Percentiles rank a stretch among this genome's conserved stretches.
phyloP scores from a whole-genome alignment of 176 grass and related monocot genomes.

The Aegilops bicornis region DNA sequence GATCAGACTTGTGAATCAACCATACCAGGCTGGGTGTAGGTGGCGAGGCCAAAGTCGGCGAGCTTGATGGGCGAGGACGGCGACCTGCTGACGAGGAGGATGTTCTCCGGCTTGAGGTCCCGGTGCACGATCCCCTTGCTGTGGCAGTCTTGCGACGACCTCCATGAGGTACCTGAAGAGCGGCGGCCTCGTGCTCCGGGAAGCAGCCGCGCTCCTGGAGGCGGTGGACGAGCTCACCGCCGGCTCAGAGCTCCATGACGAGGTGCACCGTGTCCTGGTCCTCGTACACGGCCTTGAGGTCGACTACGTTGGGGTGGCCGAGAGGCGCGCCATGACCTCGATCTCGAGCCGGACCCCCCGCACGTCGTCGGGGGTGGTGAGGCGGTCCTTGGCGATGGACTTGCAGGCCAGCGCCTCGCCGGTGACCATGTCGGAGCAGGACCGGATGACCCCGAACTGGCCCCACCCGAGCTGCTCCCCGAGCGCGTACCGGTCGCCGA shows the following conservation, averaged over 20 bases:
- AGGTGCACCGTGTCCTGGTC: conserved; percentile 81
- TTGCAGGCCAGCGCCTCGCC: conserved; percentile 85
- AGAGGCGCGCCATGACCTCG: conserved; percentile 89
- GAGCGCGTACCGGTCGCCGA: conserved; percentile 79
- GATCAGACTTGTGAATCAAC: neutral
- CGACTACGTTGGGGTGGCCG: conserved; percentile 91
- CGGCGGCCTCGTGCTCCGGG: conserved; percentile 70
- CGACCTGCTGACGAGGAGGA: conserved; percentile 83
- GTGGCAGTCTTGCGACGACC: conserved; percentile 90
- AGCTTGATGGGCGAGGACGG: conserved; percentile 73
- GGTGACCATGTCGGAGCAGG: conserved; percentile 81
- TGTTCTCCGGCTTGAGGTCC: conserved; percentile 97
- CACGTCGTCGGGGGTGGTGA: conserved; percentile 76
- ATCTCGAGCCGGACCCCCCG: conserved; percentile 84
- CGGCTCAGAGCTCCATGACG: conserved; percentile 94
- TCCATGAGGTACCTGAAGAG: conserved; percentile 88
- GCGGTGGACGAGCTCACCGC: conserved; percentile 89
- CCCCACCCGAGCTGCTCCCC: conserved; percentile 86
- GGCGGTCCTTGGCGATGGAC: conserved; percentile 90
- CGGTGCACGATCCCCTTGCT: conserved; percentile 90
- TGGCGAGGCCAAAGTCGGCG: conserved; percentile 88
- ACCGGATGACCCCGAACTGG: conserved; percentile 92
- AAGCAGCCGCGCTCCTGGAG: conserved; percentile 79
- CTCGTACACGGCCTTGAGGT: conserved; percentile 92
- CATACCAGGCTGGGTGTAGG: conserved; percentile 79